Conservation (phyloP, 2,329 filamentous ascomycete genomes). For the Trichophaea hybrida region DNA sequence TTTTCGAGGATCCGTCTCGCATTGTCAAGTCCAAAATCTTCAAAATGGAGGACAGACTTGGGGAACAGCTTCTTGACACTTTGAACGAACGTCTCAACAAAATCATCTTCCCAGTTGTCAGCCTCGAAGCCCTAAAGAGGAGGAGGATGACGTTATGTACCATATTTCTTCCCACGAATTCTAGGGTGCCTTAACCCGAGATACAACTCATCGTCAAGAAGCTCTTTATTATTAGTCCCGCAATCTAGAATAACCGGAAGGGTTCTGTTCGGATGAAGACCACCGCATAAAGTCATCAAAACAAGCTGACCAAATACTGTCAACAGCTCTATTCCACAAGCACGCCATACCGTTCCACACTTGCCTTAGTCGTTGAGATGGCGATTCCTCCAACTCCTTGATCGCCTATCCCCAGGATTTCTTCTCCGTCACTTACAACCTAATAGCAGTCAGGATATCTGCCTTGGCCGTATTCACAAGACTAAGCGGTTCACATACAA, state of each 20-base stretch:
- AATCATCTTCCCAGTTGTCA: conserved; percentile 39
- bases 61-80: conserved; percentile 57
- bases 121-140: not conserved
- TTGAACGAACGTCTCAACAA: conserved; percentile 60
- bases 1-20: conserved; percentile 61
- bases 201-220: conserved; percentile 65
- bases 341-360: too few relatives aligned
- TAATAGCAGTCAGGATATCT: too few relatives aligned
- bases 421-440: not conserved
- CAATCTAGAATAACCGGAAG: conserved; percentile 74
- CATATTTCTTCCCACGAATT: conserved; percentile 54
- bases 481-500: conserved; percentile 59
- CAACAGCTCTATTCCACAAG: too few relatives aligned
- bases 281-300: conserved; percentile 72
- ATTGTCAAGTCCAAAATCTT: conserved; percentile 71
- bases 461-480: too few relatives aligned
- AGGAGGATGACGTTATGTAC: conserved; percentile 3
- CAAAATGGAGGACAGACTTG: conserved; percentile 72
- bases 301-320: conserved; percentile 36
- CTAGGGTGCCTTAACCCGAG: conserved; percentile 56
- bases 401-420: conserved; percentile 76
- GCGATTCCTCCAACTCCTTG: conserved; percentile 75
- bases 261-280: conserved; percentile 30
- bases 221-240: conserved; percentile 59
- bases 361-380: conserved; percentile 61